Conservation (phyloP, 805 yeast species). For the Millerozyma miso region DNA sequence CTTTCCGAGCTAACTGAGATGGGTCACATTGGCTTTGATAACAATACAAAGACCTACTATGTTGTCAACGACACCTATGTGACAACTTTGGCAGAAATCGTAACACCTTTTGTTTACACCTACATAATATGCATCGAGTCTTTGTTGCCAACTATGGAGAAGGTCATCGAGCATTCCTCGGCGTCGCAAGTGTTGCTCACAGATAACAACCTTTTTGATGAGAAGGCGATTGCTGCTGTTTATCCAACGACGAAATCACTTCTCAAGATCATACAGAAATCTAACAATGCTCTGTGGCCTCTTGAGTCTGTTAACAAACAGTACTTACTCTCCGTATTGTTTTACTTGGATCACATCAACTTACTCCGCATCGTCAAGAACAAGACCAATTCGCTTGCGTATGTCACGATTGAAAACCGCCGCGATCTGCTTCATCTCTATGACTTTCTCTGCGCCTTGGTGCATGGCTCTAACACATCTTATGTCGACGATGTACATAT, state of each 20-base stretch:
- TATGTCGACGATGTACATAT: conserved; percentile 13
- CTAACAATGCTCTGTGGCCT: conserved; percentile 13
- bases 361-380: conserved; percentile 36
- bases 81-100: conserved; percentile 22
- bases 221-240: conserved; percentile 17
- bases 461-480: conserved; percentile 3
- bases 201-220: conserved; percentile 22
- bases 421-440: conserved; percentile 20
- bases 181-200: conserved; percentile 6
- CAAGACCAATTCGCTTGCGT: conserved; percentile 38
- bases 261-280: conserved; percentile 22
- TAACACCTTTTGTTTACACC: conserved; percentile 32
- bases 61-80: conserved; percentile 21
- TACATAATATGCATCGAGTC: conserved; percentile 22
- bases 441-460: conserved; percentile 5
- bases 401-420: conserved; percentile 26
- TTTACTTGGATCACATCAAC: conserved; percentile 31
- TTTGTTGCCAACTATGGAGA: conserved; percentile 3
- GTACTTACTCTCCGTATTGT: conserved; percentile 36
- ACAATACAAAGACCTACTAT: conserved; percentile 10
- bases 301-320: conserved; percentile 39
- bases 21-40: conserved; percentile 8
- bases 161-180: conserved; percentile 2
- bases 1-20: conserved; percentile 18
- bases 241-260: conserved; percentile 32